These are phyloP conservation scores for Bryoerythrophyllum caledonicum DNA, from an alignment of 225 moss, liverwort and hornwort species.

Conservation along the genomic window DNA sequence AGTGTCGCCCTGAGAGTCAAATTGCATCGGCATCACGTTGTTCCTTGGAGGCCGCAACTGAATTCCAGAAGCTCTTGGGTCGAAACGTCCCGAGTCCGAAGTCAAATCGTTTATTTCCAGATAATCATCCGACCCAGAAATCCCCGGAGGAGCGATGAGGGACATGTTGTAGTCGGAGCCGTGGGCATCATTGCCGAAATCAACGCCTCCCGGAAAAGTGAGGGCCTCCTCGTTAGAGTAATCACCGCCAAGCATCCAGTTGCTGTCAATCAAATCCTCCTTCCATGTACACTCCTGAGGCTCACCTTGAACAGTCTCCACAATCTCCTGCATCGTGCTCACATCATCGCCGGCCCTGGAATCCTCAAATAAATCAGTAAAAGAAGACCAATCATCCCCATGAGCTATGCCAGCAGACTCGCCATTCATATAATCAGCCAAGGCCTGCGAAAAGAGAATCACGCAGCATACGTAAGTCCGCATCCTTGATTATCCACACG, in stretches of 20 bases:
- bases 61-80: slow-evolving; percentile 16
- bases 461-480: not conserved
- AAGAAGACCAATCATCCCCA: slow-evolving; percentile 23
- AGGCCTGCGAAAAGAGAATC: not conserved
- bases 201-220: not conserved
- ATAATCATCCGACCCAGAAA: slow-evolving; percentile 31
- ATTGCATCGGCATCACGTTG: slow-evolving; percentile 23
- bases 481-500: not conserved
- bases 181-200: not conserved
- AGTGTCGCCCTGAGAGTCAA: slow-evolving; percentile 40
- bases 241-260: slow-evolving; percentile 11
- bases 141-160: not conserved
- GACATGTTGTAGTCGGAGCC: not conserved
- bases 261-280: slow-evolving; percentile 39
- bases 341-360: slow-evolving; percentile 14
- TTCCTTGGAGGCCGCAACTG: slow-evolving; percentile 34
- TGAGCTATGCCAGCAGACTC: not conserved
- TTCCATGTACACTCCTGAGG: slow-evolving; percentile 32
- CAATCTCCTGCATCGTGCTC: slow-evolving; percentile 32
- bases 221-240: not conserved
- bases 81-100: not conserved
- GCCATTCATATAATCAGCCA: slow-evolving; percentile 23
- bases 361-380: slow-evolving; percentile 15
- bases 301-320: slow-evolving; percentile 26
- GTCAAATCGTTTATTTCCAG: slow-evolving; percentile 52